These are phyloP conservation scores for Chaetomium fimeti DNA, from an alignment of 495 filamentous ascomycete genomes.

Conservation along the genomic window DNA sequence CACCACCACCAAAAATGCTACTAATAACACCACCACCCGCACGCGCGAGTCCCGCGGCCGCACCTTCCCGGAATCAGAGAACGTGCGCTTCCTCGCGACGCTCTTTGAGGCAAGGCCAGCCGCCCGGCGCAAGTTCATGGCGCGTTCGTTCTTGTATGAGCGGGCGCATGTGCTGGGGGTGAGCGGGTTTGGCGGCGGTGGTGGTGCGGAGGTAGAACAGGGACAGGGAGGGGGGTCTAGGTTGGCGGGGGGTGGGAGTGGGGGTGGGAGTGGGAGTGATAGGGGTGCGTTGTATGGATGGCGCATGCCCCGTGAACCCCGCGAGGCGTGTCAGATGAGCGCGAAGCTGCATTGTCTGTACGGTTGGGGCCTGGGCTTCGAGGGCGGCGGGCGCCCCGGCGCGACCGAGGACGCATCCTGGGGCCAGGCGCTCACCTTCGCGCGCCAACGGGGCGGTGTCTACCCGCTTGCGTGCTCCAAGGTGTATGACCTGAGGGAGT, in stretches of 20 bases:
- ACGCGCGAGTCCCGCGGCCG: slow-evolving; percentile 16
- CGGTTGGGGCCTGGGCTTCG: slow-evolving; percentile 40
- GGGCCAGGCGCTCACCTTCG: not conserved
- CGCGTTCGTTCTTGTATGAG: slow-evolving; percentile 54
- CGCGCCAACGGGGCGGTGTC: not conserved
- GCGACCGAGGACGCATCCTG: not conserved
- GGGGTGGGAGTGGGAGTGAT: not conserved
- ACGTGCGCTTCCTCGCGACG: slow-evolving; percentile 48
- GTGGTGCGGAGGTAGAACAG: not conserved
- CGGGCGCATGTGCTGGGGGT: slow-evolving; percentile 32
- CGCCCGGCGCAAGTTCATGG: slow-evolving; percentile 48
- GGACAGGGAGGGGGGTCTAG: not conserved
- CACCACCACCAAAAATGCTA: too few relatives aligned
- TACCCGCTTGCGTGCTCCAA: slow-evolving; percentile 58
- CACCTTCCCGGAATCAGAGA: slow-evolving; percentile 42
- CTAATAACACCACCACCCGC: not conserved
- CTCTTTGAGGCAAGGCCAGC: slow-evolving; percentile 41
- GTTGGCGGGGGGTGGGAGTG: not conserved
- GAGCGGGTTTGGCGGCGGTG: not conserved
- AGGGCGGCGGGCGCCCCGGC: slow-evolving; percentile 25
- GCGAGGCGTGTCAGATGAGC: slow-evolving; percentile 50
- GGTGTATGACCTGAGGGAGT: slow-evolving; percentile 65
- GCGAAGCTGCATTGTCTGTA: slow-evolving; percentile 64
- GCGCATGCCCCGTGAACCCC: not conserved
- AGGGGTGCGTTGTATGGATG: not conserved